These are phyloP conservation scores for Colletotrichum orchidophilum DNA, from an alignment of 2,329 filamentous ascomycete genomes.

Conservation along the genomic window DNA sequence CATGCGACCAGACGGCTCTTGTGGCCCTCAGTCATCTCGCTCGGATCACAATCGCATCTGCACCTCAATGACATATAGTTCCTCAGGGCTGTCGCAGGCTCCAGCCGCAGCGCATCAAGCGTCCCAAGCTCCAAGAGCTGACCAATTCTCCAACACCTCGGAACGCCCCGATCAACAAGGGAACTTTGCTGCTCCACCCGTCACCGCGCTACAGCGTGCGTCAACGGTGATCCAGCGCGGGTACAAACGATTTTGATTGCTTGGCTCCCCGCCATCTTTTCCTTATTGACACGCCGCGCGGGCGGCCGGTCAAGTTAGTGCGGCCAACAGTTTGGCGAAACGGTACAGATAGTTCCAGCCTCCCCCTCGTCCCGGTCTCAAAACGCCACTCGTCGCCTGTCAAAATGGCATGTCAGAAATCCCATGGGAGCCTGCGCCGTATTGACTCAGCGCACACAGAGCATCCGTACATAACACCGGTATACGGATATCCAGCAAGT, in stretches of 20 bases:
- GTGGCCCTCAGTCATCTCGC: not conserved
- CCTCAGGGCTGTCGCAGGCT: not conserved
- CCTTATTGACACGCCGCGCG: not conserved
- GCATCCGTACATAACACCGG: not conserved
- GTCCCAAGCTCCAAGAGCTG: constrained; percentile 25
- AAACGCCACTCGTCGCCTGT: not conserved
- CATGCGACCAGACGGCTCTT: constrained; percentile 3
- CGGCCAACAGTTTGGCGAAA: constrained; percentile 9
- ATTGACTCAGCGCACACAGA: not conserved
- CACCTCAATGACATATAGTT: constrained; percentile 19
- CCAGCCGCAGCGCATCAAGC: constrained; percentile 18
- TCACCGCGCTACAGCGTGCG: constrained; percentile 2
- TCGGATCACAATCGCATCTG: constrained; percentile 27
- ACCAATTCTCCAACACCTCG: constrained; percentile 3
- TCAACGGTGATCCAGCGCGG: constrained; percentile 2
- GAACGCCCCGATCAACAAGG: constrained; percentile 18
- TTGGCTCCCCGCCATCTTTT: constrained; percentile 14
- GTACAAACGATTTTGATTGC: not conserved
- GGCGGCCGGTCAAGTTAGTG: not conserved
- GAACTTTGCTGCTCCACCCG: constrained; percentile 13
- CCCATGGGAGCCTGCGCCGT: not conserved
- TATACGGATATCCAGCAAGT: constrained; percentile 1
- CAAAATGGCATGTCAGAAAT: constrained; percentile 6
- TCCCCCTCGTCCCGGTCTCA: constrained; percentile 1
- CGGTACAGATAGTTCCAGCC: constrained; percentile 9